Evolutionary conservation across 2,329 filamentous ascomycete genomes (phyloP).

Genomic region (Elsinoe arachidis): DNA sequence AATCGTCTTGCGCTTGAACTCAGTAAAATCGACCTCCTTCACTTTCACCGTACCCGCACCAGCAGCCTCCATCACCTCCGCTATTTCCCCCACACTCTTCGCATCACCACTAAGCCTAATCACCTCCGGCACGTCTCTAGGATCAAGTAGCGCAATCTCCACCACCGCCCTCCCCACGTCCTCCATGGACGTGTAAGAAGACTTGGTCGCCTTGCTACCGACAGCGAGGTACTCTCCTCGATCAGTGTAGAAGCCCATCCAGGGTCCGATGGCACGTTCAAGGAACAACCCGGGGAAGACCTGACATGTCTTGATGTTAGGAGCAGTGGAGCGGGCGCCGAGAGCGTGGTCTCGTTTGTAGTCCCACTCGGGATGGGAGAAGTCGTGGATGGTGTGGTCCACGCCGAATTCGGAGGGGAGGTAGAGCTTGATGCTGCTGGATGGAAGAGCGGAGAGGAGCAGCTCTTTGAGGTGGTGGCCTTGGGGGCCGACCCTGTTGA

Average conservation of each 20-base stretch:
- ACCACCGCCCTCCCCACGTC: conserved; percentile 28
- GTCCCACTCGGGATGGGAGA: conserved; percentile 29
- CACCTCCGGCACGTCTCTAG: conserved; percentile 21
- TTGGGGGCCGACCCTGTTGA: conserved; percentile 22
- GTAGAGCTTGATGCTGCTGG: conserved; percentile 26
- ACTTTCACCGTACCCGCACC: conserved; percentile 23
- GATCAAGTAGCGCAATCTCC: conserved; percentile 19
- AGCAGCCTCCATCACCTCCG: conserved; percentile 22
- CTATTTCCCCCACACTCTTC: conserved; percentile 21
- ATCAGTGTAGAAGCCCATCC: conserved; percentile 28
- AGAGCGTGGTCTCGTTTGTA: conserved; percentile 26
- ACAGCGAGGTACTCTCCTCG: conserved; percentile 25
- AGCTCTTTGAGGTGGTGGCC: conserved; percentile 27
- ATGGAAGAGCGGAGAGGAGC: conserved; percentile 21
- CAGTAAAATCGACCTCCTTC: conserved; percentile 19
- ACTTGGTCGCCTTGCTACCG: conserved; percentile 19
- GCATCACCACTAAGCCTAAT: conserved; percentile 25
- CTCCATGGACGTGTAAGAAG: conserved; percentile 27
- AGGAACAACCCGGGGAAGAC: conserved; percentile 29
- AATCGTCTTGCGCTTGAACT: conserved; percentile 23
- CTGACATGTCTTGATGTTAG: conserved; percentile 23
- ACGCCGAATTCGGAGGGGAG: conserved; percentile 33
- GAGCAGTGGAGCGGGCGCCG: conserved; percentile 17
- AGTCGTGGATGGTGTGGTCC: conserved; percentile 31
- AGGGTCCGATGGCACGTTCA: conserved; percentile 29